phyloP scores from a whole-genome alignment of 2,329 filamentous ascomycete species.

The Truncatella angustata region DNA sequence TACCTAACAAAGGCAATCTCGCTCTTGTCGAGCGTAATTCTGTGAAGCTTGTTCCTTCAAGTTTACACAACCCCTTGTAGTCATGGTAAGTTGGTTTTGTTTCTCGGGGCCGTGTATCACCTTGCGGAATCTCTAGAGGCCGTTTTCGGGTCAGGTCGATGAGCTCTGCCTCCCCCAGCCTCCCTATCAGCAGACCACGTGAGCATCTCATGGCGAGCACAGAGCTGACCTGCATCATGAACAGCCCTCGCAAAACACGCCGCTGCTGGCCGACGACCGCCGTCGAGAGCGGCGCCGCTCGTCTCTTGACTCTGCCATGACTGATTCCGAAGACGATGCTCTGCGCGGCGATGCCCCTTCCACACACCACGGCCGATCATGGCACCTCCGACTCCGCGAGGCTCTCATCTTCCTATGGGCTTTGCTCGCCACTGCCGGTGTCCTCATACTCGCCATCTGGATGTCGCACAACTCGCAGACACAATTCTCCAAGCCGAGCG shows the following conservation, averaged over 20 bases:
- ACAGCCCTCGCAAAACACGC: constrained; percentile 27
- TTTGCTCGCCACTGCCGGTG: constrained; percentile 71
- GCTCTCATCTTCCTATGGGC: constrained; percentile 80
- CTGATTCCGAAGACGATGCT: constrained; percentile 33
- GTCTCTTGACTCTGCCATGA: constrained; percentile 16
- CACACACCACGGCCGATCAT: constrained; percentile 19
- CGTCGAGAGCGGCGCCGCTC: constrained; percentile 21
- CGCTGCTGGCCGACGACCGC: constrained; percentile 27
- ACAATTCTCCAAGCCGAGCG: constrained; percentile 36
- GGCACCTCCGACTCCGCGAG: constrained; percentile 59
- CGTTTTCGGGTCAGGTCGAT: too few species aligned
- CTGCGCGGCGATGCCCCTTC: constrained; percentile 28
- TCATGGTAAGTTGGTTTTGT: background rate
- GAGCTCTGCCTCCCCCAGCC: background rate
- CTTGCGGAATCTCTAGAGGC: too few species aligned
- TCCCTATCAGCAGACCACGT: background rate
- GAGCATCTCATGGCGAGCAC: background rate
- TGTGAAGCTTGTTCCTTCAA: background rate
- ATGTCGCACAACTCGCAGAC: constrained; percentile 68
- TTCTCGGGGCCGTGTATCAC: too few species aligned
- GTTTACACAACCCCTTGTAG: background rate
- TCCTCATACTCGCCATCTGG: constrained; percentile 77
- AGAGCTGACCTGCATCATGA: background rate
- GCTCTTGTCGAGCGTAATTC: background rate
- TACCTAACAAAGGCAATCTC: background rate